Evolutionary conservation across 2,329 filamentous ascomycete genomes (phyloP).

Genomic region (Xylariomycetidae sp.): DNA sequence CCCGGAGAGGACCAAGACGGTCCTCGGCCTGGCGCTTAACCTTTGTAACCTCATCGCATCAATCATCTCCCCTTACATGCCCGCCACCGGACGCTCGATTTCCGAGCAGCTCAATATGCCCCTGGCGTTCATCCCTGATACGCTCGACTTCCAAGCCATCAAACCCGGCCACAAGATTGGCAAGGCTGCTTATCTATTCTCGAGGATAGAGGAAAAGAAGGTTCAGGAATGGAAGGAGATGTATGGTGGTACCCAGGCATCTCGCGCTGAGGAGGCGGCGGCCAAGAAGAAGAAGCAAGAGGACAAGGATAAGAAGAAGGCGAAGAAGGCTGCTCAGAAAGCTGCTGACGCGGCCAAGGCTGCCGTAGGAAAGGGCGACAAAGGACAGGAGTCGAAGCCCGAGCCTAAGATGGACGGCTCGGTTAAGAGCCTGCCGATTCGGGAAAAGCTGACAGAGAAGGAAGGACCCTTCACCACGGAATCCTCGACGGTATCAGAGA

Average conservation of each 20-base stretch:
- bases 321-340: conserved; percentile 19
- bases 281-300: conserved; percentile 27
- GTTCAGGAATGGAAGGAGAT: conserved; percentile 65
- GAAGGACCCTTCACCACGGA: conserved; percentile 11
- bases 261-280: conserved; percentile 22
- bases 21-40: conserved; percentile 63
- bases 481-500: conserved; percentile 10
- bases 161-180: conserved; percentile 63
- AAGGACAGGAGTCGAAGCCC: too few species aligned
- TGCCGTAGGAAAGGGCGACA: too few species aligned
- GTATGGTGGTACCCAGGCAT: conserved; percentile 43
- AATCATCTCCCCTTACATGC: conserved; percentile 66
- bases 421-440: conserved; percentile 22
- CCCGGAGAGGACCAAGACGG: conserved; percentile 32
- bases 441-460: conserved; percentile 26
- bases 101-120: conserved; percentile 56
- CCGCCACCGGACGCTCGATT: conserved; percentile 57
- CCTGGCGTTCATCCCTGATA: conserved; percentile 50
- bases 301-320: conserved; percentile 27
- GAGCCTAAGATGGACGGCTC: conserved; percentile 19
- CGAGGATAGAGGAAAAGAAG: conserved; percentile 67
- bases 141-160: conserved; percentile 46
- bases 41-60: conserved; percentile 63
- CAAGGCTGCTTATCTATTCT: conserved; percentile 65
- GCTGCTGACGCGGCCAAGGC: conserved; percentile 7